Percentiles rank a stretch among this genome's conserved stretches.
Evolutionary conservation across 2,329 filamentous ascomycete species (phyloP).

Genomic region (Myriosclerotinia duriaeana): DNA sequence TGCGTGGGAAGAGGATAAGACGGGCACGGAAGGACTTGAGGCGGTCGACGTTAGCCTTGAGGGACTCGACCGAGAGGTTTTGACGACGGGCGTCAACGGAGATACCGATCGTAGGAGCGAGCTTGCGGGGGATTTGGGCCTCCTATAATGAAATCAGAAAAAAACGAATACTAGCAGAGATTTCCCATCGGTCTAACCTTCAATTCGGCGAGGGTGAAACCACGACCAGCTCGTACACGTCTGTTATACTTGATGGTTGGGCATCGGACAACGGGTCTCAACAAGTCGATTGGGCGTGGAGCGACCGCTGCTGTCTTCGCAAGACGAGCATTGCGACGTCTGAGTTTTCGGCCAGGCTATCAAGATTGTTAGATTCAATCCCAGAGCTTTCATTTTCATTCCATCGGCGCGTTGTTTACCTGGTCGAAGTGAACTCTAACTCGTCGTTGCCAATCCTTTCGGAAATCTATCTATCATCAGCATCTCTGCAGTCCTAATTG

Average conservation of each 20-base stretch:
- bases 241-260: conserved; percentile 99
- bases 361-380: conserved; percentile 37
- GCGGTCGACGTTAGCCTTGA: conserved; percentile 92
- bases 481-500: conserved; percentile 34
- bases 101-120: conserved; percentile 96
- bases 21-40: conserved; percentile 97
- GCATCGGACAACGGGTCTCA: conserved; percentile 95
- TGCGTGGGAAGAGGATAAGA: conserved; percentile 96
- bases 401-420: conserved; percentile 57
- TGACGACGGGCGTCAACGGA: conserved; percentile 92
- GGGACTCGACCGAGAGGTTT: conserved; percentile 95
- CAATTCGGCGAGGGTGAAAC: conserved; percentile 95
- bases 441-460: conserved; percentile 99
- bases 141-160: conserved; percentile 60
- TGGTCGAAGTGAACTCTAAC: conserved; percentile 99
- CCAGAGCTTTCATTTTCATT: conserved; percentile 31
- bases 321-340: conserved; percentile 85
- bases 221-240: conserved; percentile 91
- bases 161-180: conserved; percentile 15
- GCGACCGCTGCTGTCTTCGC: conserved; percentile 94
- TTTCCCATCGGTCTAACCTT: conserved; percentile 66
- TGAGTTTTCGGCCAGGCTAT: conserved; percentile 94
- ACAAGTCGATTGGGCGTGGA: conserved; percentile 94
- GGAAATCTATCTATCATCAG: conserved; percentile 70
- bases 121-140: conserved; percentile 90